Evolutionary conservation across 2,329 filamentous ascomycete species (phyloP).

Genomic region (Fonsecaea pugnacius): DNA sequence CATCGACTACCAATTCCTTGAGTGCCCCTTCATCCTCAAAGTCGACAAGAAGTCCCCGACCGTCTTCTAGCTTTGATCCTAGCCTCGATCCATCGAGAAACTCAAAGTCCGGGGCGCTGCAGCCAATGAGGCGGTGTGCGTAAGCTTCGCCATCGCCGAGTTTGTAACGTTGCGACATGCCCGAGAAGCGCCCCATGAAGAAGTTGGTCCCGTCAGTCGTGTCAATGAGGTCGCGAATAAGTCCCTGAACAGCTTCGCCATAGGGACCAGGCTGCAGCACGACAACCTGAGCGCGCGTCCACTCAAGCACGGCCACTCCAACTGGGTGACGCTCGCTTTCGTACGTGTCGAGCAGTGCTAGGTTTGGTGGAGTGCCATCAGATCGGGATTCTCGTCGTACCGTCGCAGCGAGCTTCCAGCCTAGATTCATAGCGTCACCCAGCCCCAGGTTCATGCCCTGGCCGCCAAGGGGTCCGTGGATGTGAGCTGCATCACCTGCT

Average conservation of each 20-base stretch:
- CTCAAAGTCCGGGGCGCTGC: conserved; percentile 46
- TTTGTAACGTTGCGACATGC: conserved; percentile 43
- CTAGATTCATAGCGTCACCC: conserved; percentile 44
- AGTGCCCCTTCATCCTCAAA: conserved; percentile 2
- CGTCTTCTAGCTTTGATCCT: conserved; percentile 40
- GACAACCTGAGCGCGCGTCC: conserved; percentile 46
- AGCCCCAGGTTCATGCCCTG: conserved; percentile 44
- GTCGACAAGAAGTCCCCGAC: conserved; percentile 36
- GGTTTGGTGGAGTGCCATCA: not conserved
- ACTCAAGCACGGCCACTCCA: conserved; percentile 43
- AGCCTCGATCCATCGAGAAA: conserved; percentile 38
- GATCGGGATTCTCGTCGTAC: conserved; percentile 32
- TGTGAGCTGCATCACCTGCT: conserved; percentile 44
- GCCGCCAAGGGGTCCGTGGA: conserved; percentile 41
- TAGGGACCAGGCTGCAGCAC: conserved; percentile 41
- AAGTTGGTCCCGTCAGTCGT: conserved; percentile 25
- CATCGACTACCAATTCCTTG: not conserved
- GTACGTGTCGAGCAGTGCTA: conserved; percentile 41
- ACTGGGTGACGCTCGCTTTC: conserved; percentile 42
- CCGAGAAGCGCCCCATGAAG: conserved; percentile 42
- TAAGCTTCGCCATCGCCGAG: conserved; percentile 31
- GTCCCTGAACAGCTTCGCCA: conserved; percentile 36
- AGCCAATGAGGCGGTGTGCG: conserved; percentile 43
- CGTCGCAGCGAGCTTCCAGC: conserved; percentile 43
- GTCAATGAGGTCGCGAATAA: conserved; percentile 25